Base-by-base conservation (phyloP, 768 basidiomycete genomes). In the Rhizopogon vesiculosus region DNA sequence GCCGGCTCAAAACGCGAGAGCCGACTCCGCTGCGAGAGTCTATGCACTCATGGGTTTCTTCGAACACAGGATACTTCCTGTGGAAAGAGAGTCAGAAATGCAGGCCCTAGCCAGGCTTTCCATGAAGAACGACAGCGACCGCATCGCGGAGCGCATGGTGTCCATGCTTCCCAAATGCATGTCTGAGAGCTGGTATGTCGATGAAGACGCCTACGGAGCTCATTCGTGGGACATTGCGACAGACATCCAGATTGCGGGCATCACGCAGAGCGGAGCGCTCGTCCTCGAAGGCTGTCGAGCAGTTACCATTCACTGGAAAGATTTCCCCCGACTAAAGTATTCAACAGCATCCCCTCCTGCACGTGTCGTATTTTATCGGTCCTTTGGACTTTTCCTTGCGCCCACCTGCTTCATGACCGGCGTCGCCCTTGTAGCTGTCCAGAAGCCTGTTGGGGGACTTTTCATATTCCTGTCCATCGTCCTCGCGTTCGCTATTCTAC, bases 21-120 rank as follows among this genome's bases (percentile, higher is more conserved):
- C 31, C 8, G 6, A 62, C 19, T 42, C 60, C 19, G 61, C 61
- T 10, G 57, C 58, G 33, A 55, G 49, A 10, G 59, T 61, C 1
- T 62, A 62, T 18, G 61, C 61, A 16, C 43, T 62, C 31, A 61
- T 62, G 61, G 61, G 61, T 4, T 62, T 62, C 44, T 62, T 61
- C 41, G 55, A 61, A 9, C 61, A 59, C 15, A 53, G 61, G 15
- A 62, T 62, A 31, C 48, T 58, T 44, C 61, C 61, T 7, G 54
- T 43, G 38, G 39, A 39, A 7, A n/a, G 41, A 8, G 61, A 62
- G 29, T 46, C 51, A 12, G 61, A 61, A 16, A 35, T 57, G 5
- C 61, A 52, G 7, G 61, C 61, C 19, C 53, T 62, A 1, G 61
- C 57, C 5, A 54, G 57, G 5, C 48, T 62, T 9, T 62, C 60